Evolutionary conservation across 2,329 filamentous ascomycete species (phyloP), one percentile per base, ranked within the genome.

Genomic region (Juglanconis sp.): DNA sequence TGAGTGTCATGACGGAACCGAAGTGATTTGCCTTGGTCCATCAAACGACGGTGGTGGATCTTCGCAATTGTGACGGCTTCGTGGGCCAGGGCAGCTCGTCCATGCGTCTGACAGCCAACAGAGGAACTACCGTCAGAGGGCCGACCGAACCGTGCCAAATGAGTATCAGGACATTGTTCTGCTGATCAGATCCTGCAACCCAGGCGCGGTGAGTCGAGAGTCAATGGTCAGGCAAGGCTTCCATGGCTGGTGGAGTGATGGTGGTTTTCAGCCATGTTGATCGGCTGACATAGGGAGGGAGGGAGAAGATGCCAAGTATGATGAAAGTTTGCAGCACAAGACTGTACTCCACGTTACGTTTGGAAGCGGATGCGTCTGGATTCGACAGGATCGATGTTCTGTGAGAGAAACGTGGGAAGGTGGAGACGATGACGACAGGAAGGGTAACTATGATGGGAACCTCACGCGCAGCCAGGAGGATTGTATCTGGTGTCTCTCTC

Each of bases 401-500:
- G 38, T 10, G 13, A 32, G 24, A 50, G 48, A 34, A 50, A 50
- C 30, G 13, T 11, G 32, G 13, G n/a, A 24, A 7, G 32, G 53
- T 47, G 53, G 53, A 32, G 40, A 47, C 42, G 15, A 55, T 55
- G 53, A 55, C 53, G 53, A 48, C 42, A 55, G 53, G 38, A 15
- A 10, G 38, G 38, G 11, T 38, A 38, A 38, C 11, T 13, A 38
- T 38, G 36, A 38, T 38, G 36, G 8, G 36, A 38, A 13, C 36
- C 36, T 38, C 36, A 38, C 6, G 36, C 36, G 11, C 8, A 38
- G 36, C 36, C 36, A 24, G 24, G 24, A 24, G 24, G 24, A 24
- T 24, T 24, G 24, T 24, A 24, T 24, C 24, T 24, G 24, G 2
- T 24, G 24, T 24, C 24, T 24, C 24, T 24, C 24, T 24, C 24